Evolutionary conservation across 1,284 basidiomycete species (phyloP).

Genomic region (Microbotryum lychnidis-dioicae): DNA sequence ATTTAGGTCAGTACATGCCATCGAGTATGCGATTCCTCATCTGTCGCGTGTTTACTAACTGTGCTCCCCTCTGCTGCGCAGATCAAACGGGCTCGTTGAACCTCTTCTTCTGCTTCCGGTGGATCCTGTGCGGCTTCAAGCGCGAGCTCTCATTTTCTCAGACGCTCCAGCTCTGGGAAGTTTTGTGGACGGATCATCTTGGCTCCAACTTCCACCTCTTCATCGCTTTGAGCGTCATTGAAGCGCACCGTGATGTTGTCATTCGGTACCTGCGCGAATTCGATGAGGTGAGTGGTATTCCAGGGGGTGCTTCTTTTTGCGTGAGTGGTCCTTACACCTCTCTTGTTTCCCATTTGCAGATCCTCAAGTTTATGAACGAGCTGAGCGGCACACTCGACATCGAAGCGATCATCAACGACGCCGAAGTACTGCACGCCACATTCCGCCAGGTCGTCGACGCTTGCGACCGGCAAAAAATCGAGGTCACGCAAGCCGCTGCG

Average conservation of each 20-base stretch:
- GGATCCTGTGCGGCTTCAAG: conserved; percentile 86
- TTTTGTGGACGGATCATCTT: conserved; percentile 89
- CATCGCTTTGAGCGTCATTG: conserved; percentile 83
- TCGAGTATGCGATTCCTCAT: too few species aligned
- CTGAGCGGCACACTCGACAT: conserved; percentile 71
- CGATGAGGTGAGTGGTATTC: conserved; percentile 36
- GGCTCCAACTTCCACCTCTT: conserved; percentile 85
- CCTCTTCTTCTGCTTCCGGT: conserved; percentile 73
- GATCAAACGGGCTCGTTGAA: conserved; percentile 87
- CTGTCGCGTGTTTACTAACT: background rate
- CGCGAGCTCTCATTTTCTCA: conserved; percentile 88
- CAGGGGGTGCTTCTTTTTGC: background rate
- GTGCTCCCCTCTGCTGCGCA: conserved; percentile 37
- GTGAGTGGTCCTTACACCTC: background rate
- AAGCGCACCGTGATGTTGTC: conserved; percentile 88
- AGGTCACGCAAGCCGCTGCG: background rate
- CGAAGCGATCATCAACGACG: conserved; percentile 80
- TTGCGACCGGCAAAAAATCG: conserved; percentile 15
- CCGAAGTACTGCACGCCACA: conserved; percentile 82
- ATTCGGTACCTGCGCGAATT: conserved; percentile 81
- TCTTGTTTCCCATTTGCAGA: conserved; percentile 61
- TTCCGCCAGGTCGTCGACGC: conserved; percentile 53
- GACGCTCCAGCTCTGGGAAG: conserved; percentile 83
- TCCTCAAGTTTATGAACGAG: conserved; percentile 54
- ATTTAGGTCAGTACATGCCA: conserved; percentile 54